Base-by-base conservation (phyloP, 495 filamentous ascomycete species). In the Xylaria sp. region DNA sequence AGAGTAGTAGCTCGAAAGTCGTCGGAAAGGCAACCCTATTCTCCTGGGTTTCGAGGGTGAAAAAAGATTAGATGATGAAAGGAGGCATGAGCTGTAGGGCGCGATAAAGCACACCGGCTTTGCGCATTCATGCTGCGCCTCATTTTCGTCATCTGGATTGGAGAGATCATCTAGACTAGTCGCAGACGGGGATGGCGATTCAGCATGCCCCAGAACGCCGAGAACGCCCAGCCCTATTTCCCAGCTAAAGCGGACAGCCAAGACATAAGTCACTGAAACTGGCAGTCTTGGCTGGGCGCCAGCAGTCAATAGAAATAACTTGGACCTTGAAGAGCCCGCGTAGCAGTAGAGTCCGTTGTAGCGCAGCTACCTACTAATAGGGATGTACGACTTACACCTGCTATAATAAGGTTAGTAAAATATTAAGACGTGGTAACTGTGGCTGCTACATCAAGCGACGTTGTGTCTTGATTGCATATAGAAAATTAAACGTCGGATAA, bases 211-310 rank as follows among this genome's bases (percentile, higher is more conserved):
- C 48, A 29, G 33, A 26, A 43, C 21, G 48, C 64, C 64, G 19
- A 67, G 64, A 24, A 43, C 24, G 44, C 62, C 43, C 62, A 50
- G 62, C 29, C 29, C 31, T 48, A 43, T 53, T 67, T 35, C 33
- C 48, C 31, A 35, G 35, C n/a, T 35, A 41, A 2, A 43, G 48
- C 64, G 46, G 35, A 31, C 29, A 14, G 64, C 46, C 35, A 53
- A 55, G 33, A 17, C 44, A 41, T 9, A n/a, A 40, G 44, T 52
- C 17, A 26, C 63, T 66, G n/a, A 29, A 21, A 41, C 14, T 33
- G 48, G 44, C 29, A 55, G 61, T 33, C 61, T 65, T 65, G 43
- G 43, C 61, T 24, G 29, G 61, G 59, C 37, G 59, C 59, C 37
- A 43, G 21, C 12, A 46, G n/a, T 41, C 37, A 62, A 37, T 24